These are phyloP conservation scores for Erucastrum elatum DNA, from an alignment of 345 rosid species.

Conservation along the genomic window DNA sequence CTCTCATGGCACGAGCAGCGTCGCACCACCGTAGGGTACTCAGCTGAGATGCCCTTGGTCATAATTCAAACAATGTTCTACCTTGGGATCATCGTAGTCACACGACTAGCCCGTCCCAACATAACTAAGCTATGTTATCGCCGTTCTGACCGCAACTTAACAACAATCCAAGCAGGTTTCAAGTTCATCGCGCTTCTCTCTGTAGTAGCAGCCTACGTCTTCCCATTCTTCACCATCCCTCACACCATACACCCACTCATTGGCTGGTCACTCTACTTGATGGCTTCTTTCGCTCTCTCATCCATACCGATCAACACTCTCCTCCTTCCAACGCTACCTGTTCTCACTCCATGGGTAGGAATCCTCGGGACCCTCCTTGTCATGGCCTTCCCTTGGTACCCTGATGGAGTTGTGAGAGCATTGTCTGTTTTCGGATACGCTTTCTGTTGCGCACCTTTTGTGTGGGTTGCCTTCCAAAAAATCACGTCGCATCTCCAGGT, in stretches of 20 bases:
- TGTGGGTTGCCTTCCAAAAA: slow-evolving; percentile 60
- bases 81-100: slow-evolving; percentile 61
- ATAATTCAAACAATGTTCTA: slow-evolving; percentile 61
- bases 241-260: slow-evolving; percentile 75
- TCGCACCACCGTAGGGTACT: slow-evolving; percentile 70
- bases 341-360: slow-evolving; percentile 63
- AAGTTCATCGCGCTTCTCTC: slow-evolving; percentile 72
- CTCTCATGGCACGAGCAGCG: slow-evolving; percentile 86
- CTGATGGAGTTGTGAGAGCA: slow-evolving; percentile 70
- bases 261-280: slow-evolving; percentile 82
- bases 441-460: slow-evolving; percentile 71
- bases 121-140: slow-evolving; percentile 82
- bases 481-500: slow-evolving; percentile 62
- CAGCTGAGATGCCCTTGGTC: slow-evolving; percentile 75
- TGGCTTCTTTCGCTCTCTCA: slow-evolving; percentile 72
- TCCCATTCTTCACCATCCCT: slow-evolving; percentile 87
- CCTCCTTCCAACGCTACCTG: slow-evolving; percentile 64
- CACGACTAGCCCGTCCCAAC: slow-evolving; percentile 78
- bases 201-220: slow-evolving; percentile 69
- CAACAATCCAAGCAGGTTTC: slow-evolving; percentile 55
- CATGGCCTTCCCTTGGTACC: slow-evolving; percentile 87
- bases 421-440: slow-evolving; percentile 72
- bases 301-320: slow-evolving; percentile 63
- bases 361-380: slow-evolving; percentile 71
- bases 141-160: slow-evolving; percentile 58